Conservation (phyloP, 805 yeast genomes). For the Suhomyces xylopsoci region DNA sequence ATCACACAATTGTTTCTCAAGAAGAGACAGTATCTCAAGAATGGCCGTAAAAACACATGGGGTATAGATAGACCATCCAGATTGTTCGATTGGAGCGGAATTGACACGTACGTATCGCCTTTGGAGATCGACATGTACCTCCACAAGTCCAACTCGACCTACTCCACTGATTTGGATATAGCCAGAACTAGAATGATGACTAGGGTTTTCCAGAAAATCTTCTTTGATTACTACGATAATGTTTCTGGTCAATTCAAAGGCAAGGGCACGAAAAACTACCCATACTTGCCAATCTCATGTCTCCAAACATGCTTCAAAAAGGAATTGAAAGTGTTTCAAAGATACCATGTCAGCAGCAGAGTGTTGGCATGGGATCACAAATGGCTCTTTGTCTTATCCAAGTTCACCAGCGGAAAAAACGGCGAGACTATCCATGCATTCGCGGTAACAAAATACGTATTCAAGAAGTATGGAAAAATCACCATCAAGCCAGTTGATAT, state of each 20-base stretch:
- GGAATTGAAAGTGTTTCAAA: slow-evolving; percentile 68
- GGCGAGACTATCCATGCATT: slow-evolving; percentile 46
- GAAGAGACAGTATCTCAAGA: slow-evolving; percentile 15
- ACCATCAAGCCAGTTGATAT: slow-evolving; percentile 69
- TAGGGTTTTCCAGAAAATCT: slow-evolving; percentile 54
- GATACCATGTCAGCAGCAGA: slow-evolving; percentile 53
- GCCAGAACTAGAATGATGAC: slow-evolving; percentile 66
- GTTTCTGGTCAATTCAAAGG: slow-evolving; percentile 30
- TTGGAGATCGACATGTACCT: slow-evolving; percentile 82
- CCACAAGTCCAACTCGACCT: slow-evolving; percentile 86
- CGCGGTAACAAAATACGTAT: slow-evolving; percentile 74
- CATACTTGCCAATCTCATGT: slow-evolving; percentile 76
- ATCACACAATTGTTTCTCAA: slow-evolving; percentile 39
- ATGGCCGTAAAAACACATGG: slow-evolving; percentile 28
- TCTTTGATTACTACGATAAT: slow-evolving; percentile 43
- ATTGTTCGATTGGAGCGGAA: slow-evolving; percentile 43
- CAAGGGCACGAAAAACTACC: slow-evolving; percentile 32
- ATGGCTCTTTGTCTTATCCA: slow-evolving; percentile 73
- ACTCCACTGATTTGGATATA: slow-evolving; percentile 76
- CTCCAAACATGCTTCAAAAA: slow-evolving; percentile 64
- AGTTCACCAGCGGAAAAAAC: slow-evolving; percentile 46
- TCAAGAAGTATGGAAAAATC: slow-evolving; percentile 67
- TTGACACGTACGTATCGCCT: slow-evolving; percentile 60
- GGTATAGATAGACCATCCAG: slow-evolving; percentile 24
- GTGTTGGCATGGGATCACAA: slow-evolving; percentile 83